phyloP scores from a whole-genome alignment of 768 basidiomycete species.

The Asterophora lycoperdoides region DNA sequence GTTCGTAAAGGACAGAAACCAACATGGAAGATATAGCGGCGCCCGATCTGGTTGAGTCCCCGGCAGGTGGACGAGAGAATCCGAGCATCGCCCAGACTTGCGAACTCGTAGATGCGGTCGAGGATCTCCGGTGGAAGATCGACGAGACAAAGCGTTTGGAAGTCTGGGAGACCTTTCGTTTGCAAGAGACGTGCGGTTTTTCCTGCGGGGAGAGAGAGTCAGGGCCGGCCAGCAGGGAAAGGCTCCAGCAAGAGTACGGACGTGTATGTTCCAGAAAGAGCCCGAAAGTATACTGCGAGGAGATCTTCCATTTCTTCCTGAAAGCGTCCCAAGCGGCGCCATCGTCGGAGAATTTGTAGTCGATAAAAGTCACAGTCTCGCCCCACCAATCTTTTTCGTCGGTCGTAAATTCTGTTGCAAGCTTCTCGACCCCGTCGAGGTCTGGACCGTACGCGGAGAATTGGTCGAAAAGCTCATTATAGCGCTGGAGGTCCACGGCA shows the following conservation, averaged over 20 bases:
- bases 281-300: background rate
- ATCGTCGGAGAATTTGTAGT: background rate
- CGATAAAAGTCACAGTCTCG: too few relatives aligned
- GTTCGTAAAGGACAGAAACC: background rate
- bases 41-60: background rate
- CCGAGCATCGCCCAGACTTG: background rate
- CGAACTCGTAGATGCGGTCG: background rate
- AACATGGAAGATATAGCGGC: background rate
- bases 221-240: background rate
- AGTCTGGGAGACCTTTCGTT: background rate
- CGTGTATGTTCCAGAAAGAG: background rate
- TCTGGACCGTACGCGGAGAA: too few relatives aligned
- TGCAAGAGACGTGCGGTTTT: background rate
- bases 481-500: background rate
- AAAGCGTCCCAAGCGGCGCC: background rate
- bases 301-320: background rate
- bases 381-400: too few relatives aligned
- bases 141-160: background rate
- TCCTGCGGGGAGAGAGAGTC: background rate
- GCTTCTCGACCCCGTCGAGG: too few relatives aligned
- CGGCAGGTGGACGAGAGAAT: background rate
- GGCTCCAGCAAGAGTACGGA: background rate
- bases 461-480: too few relatives aligned
- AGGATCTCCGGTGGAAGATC: slow-evolving; percentile 5
- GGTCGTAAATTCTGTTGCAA: too few relatives aligned